phyloP scores from a whole-genome alignment of 2,329 filamentous ascomycete genomes.

The Neofusicoccum parvum region DNA sequence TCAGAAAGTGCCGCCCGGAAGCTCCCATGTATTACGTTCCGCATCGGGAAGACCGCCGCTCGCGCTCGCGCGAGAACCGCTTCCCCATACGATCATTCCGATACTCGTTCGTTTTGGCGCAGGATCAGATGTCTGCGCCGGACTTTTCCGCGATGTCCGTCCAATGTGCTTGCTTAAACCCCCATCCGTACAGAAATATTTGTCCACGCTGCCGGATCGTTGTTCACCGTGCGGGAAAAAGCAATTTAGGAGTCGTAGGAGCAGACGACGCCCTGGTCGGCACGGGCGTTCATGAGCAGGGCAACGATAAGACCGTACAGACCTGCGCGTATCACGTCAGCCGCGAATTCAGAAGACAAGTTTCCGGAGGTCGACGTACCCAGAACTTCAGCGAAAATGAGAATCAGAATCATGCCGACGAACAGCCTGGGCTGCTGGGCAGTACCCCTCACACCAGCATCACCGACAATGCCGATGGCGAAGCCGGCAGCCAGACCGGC shows the following conservation, averaged over 20 bases:
- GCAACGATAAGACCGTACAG: constrained; percentile 99
- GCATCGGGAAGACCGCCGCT: background rate
- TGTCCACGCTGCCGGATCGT: constrained; percentile 18
- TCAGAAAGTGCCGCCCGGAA: constrained; percentile 15
- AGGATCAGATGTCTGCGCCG: background rate
- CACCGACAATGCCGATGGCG: constrained; percentile 63
- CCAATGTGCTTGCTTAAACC: background rate
- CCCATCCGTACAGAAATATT: constrained; percentile 18
- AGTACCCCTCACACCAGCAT: constrained; percentile 84
- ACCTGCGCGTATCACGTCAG: constrained; percentile 57
- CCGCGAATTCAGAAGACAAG: constrained; percentile 13
- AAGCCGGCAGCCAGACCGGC: constrained; percentile 94
- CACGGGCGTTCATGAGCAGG: constrained; percentile 99
- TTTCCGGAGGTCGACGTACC: constrained; percentile 58
- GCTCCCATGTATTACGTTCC: constrained; percentile 19
- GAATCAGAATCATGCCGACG: constrained; percentile 97
- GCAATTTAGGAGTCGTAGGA: constrained; percentile 21
- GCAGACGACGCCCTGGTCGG: constrained; percentile 21
- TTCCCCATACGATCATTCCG: background rate
- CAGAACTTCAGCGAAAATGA: constrained; percentile 99
- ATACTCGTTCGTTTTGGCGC: constrained; percentile 6
- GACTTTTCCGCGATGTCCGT: background rate
- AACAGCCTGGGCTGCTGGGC: constrained; percentile 84
- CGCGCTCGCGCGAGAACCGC: constrained; percentile 12
- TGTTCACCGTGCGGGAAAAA: background rate